phyloP scores from a whole-genome alignment of 1,139 yeast genomes.

The Diutina siamensis region DNA sequence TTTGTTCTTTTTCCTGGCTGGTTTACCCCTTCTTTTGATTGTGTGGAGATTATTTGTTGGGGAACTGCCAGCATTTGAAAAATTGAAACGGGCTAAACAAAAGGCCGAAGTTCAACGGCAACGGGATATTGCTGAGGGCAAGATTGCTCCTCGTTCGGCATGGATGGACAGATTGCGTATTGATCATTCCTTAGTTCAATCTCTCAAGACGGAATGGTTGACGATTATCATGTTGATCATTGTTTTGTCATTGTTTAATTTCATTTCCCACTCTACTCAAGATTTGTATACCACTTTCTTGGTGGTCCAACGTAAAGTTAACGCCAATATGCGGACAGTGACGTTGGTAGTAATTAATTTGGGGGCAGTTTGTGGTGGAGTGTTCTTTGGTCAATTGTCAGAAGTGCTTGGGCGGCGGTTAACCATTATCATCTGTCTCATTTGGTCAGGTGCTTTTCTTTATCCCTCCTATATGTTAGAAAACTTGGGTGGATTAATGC shows the following conservation, averaged over 20 bases:
- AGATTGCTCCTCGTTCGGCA: neutral
- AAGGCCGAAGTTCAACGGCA: neutral
- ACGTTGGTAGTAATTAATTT: constrained; percentile 59
- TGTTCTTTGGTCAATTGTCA: constrained; percentile 48
- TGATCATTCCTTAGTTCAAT: neutral
- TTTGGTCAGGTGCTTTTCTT: constrained; percentile 54
- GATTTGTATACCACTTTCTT: constrained; percentile 62
- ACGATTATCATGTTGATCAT: constrained; percentile 32
- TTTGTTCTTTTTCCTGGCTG: constrained; percentile 71
- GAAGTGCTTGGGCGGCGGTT: constrained; percentile 52
- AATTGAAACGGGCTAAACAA: neutral
- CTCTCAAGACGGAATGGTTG: constrained; percentile 30
- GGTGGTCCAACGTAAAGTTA: constrained; percentile 39
- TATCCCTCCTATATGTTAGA: constrained; percentile 63
- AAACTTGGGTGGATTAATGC: constrained; percentile 44
- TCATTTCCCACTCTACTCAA: constrained; percentile 65
- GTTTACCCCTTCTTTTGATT: constrained; percentile 48
- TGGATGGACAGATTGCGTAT: neutral
- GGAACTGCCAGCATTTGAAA: neutral
- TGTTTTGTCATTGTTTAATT: constrained; percentile 40
- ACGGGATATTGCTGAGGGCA: constrained; percentile 1
- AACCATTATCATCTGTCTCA: constrained; percentile 40
- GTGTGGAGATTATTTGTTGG: constrained; percentile 22
- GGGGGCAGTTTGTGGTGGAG: constrained; percentile 62
- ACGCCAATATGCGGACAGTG: constrained; percentile 44